Conservation (phyloP, 257 asterid genomes). For the Asclepias syriaca region DNA sequence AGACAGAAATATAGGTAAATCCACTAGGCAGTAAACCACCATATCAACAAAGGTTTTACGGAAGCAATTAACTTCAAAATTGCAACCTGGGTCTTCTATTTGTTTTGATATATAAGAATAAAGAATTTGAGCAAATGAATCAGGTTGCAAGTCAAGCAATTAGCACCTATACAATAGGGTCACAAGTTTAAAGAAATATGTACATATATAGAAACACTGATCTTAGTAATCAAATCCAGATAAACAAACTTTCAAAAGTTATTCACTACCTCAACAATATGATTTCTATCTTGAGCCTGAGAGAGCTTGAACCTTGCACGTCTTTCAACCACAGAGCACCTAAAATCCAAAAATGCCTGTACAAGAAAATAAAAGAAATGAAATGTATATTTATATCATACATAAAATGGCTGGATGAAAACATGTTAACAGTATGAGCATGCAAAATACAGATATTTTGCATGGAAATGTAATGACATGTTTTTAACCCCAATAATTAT, state of each 20-base stretch:
- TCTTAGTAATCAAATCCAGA: not conserved
- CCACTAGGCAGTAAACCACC: not conserved
- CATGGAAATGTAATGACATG: not conserved
- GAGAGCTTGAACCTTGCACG: conserved; percentile 75
- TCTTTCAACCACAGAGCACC: conserved; percentile 91
- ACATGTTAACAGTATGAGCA: not conserved
- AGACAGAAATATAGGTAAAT: not conserved
- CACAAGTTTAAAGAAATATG: not conserved
- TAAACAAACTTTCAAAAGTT: not conserved
- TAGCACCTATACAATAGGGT: not conserved
- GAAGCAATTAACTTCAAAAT: not conserved
- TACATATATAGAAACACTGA: not conserved
- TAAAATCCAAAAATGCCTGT: conserved; percentile 92
- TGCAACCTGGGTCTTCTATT: not conserved
- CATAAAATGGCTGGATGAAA: not conserved
- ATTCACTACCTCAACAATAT: conserved; percentile 78
- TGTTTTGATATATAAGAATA: not conserved
- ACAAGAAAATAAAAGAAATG: not conserved
- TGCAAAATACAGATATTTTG: not conserved
- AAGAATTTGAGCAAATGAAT: not conserved
- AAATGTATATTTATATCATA: not conserved
- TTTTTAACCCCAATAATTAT: not conserved
- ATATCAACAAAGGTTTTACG: not conserved
- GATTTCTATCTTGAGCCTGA: conserved; percentile 86
- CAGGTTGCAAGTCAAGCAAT: not conserved